These are phyloP conservation scores for Crataegus laevigata DNA, from an alignment of 306 rosid species.

Conservation along the genomic window DNA sequence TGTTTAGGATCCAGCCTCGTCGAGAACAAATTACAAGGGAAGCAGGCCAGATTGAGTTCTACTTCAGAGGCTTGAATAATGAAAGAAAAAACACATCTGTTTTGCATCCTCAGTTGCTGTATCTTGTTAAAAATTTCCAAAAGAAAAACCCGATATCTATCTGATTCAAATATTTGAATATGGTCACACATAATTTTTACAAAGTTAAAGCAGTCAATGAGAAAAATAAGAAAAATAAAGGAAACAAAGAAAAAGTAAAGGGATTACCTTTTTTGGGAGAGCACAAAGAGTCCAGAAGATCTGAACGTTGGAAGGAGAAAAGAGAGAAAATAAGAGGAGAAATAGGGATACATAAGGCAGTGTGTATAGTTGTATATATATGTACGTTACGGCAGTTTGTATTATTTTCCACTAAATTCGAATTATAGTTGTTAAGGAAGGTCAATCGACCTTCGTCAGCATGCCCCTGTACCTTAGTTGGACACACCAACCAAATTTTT, in stretches of 20 bases:
- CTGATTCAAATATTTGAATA: not conserved
- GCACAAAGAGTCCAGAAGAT: conserved; percentile 5
- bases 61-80: not conserved
- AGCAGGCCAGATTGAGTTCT: not conserved
- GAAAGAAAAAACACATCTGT: conserved; percentile 9
- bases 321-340: not conserved
- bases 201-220: not conserved
- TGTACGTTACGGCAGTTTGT: no score
- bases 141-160: not conserved
- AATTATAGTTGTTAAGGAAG: not conserved
- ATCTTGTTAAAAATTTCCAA: not conserved
- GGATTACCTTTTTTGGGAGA: conserved; percentile 27
- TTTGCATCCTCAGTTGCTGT: conserved; percentile 4
- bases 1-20: not conserved
- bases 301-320: not conserved
- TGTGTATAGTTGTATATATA: no score
- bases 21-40: not conserved
- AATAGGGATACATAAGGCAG: not conserved
- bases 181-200: not conserved
- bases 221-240: conserved; percentile 1
- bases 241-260: not conserved
- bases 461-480: not conserved
- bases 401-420: not conserved
- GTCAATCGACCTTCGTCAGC: not conserved
- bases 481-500: not conserved